phyloP scores from a whole-genome alignment of 345 rosid species.

The Moringa oleifera region DNA sequence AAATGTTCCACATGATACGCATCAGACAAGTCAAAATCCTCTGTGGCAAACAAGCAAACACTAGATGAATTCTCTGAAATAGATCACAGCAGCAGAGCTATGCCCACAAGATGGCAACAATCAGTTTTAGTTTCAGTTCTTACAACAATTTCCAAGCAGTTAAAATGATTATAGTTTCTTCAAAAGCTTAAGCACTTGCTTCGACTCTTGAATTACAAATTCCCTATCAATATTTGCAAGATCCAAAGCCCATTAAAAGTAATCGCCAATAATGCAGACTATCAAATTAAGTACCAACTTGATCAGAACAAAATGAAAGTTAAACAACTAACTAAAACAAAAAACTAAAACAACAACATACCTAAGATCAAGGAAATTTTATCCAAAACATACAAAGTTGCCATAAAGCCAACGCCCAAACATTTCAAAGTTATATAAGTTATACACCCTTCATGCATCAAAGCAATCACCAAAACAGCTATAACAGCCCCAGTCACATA shows the following conservation, averaged over 20 bases:
- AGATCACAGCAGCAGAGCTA: neutral
- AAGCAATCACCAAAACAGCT: neutral
- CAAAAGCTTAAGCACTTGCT: neutral
- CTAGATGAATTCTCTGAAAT: neutral
- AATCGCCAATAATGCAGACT: neutral
- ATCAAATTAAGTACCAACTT: neutral
- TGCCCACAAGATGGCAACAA: no score
- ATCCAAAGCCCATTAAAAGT: neutral
- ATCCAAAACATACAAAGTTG: neutral
- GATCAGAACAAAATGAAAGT: no score
- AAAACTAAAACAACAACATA: no score
- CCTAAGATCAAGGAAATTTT: no score
- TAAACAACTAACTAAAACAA: no score
- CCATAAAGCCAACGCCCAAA: neutral
- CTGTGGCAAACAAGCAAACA: neutral
- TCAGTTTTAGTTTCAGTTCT: no score
- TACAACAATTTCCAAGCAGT: neutral
- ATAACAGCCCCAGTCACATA: neutral
- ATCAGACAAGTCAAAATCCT: neutral
- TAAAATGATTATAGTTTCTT: neutral
- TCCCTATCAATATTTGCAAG: neutral
- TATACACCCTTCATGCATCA: neutral
- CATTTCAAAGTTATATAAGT: neutral
- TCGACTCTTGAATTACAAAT: neutral
- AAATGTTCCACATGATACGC: neutral